phyloP scores from a whole-genome alignment of 257 asterid genomes.

The Solanum dulcamara region DNA sequence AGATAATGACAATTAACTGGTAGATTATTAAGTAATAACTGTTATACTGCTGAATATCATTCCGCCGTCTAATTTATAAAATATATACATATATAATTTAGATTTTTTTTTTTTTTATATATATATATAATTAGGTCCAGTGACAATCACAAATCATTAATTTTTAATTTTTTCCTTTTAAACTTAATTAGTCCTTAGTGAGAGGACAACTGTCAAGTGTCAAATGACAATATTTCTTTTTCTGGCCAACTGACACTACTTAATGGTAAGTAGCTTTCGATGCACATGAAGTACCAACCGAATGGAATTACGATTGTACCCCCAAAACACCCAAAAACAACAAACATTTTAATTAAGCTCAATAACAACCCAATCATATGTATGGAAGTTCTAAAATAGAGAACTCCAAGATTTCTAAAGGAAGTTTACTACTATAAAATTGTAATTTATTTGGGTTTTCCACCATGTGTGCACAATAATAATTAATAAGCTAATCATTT shows the following conservation, averaged over 20 bases:
- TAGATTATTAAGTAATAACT: background rate
- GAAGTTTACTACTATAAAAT: background rate
- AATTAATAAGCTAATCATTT: background rate
- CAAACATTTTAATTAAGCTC: background rate
- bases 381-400: background rate
- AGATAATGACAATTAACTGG: background rate
- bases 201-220: background rate
- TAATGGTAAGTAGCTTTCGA: background rate
- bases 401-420: background rate
- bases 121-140: no score
- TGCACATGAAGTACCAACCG: background rate
- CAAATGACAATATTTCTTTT: background rate
- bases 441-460: background rate
- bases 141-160: background rate
- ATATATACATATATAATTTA: no score
- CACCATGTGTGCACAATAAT: background rate
- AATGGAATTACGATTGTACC: background rate
- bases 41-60: background rate
- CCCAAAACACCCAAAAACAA: background rate
- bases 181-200: background rate
- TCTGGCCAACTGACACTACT: background rate
- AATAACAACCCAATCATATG: background rate
- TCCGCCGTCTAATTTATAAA: no score
- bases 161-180: background rate
- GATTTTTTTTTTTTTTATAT: no score